phyloP scores from a whole-genome alignment of 257 asterid species.

The Nicotiana attenuata region DNA sequence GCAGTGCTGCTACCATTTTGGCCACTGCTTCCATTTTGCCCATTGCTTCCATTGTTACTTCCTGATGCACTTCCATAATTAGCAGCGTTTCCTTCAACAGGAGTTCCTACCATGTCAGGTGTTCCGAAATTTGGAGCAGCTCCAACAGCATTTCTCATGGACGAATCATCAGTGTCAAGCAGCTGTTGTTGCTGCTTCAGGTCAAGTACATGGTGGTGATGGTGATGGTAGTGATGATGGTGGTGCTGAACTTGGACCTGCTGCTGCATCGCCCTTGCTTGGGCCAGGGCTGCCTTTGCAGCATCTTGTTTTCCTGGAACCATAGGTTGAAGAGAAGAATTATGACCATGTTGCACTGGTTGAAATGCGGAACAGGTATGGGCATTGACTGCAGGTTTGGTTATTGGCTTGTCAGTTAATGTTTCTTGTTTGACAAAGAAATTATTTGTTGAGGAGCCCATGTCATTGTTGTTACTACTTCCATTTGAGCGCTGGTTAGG shows the following conservation, averaged over 20 bases:
- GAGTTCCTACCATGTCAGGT: slow-evolving; percentile 18
- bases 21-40: slow-evolving; percentile 40
- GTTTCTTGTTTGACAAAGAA: slow-evolving; percentile 26
- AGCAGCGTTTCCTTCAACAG: slow-evolving; percentile 34
- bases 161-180: slow-evolving; percentile 18
- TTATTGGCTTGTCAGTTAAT: slow-evolving; percentile 14
- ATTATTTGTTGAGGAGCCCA: slow-evolving; percentile 50
- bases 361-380: slow-evolving; percentile 30
- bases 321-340: slow-evolving; percentile 22
- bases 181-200: slow-evolving; percentile 31
- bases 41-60: slow-evolving; percentile 39
- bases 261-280: slow-evolving; percentile 25
- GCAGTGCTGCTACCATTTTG: slow-evolving; percentile 34
- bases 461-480: slow-evolving; percentile 42
- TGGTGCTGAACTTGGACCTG: slow-evolving; percentile 43
- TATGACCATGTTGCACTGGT: slow-evolving; percentile 27
- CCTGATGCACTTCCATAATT: slow-evolving; percentile 48
- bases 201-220: slow-evolving; percentile 38
- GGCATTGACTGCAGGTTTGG: slow-evolving; percentile 18
- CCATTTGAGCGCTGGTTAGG: slow-evolving; percentile 44
- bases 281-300: slow-evolving; percentile 17
- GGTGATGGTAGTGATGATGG: slow-evolving; percentile 48
- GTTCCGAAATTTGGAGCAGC: slow-evolving; percentile 22
- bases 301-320: slow-evolving; percentile 21
- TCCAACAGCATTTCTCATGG: slow-evolving; percentile 15